Percentiles rank a stretch among this genome's conserved stretches.
phyloP scores from a whole-genome alignment of 129 eudicot genomes.

The Lactuca saligna region DNA sequence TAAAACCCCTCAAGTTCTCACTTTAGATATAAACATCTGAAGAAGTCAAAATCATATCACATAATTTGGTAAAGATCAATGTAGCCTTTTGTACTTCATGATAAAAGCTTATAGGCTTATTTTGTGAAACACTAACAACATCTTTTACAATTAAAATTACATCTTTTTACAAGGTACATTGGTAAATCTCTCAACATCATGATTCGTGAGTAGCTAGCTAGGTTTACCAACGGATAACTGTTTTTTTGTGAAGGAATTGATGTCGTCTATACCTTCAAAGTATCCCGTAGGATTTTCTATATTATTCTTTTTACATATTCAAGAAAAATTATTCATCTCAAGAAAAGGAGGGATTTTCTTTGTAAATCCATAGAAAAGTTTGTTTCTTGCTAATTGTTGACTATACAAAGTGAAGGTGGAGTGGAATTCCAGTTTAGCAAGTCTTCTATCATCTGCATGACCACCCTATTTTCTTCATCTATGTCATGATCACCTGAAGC shows the following conservation, averaged over 20 bases:
- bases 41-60: slow-evolving; percentile 18
- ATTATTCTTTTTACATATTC: background rate
- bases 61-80: slow-evolving; percentile 22
- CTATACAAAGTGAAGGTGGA: slow-evolving; percentile 41
- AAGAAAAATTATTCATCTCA: background rate
- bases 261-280: background rate
- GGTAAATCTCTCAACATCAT: background rate
- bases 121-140: slow-evolving; percentile 39
- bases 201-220: background rate
- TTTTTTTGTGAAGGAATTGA: background rate
- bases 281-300: background rate
- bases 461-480: slow-evolving; percentile 43
- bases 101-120: slow-evolving; percentile 35
- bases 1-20: slow-evolving; percentile 15
- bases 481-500: slow-evolving; percentile 27
- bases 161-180: slow-evolving; percentile 14
- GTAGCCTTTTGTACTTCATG: slow-evolving; percentile 36
- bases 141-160: slow-evolving; percentile 3
- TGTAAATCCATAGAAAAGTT: background rate
- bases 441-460: slow-evolving; percentile 55
- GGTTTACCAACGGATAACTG: background rate
- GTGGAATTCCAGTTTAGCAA: slow-evolving; percentile 53
- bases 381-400: background rate
- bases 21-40: slow-evolving; percentile 11
- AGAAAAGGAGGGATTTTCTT: background rate